Base-by-base conservation (phyloP, 306 rosid genomes). In the Ziziphus jujuba region DNA sequence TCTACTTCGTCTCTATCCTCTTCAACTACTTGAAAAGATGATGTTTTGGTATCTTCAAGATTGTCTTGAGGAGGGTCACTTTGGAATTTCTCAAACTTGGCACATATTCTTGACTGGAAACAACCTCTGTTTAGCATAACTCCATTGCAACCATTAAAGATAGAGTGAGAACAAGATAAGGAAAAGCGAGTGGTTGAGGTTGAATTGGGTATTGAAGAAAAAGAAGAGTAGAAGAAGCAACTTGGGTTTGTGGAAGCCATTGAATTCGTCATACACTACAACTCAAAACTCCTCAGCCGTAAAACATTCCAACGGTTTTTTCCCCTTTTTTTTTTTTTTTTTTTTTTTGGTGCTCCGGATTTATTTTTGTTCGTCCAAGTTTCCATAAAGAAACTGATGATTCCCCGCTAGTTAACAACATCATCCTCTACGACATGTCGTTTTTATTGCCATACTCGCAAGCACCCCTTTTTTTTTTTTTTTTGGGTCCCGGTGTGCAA, bases 81-180 rank as follows among this genome's bases (percentile, higher is more conserved):
- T 69, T 86, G 84, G 84, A 90, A 90, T 62, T 90, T 90, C 11
- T 93, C 95, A 79, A 93, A 90, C 87, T 90, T 93, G 59, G 97
- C 96, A 56, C 44, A 43, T 21, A 84, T 69, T 82, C 79, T 93
- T 54, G 83, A 73, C 64, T 45, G 20, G 47, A 68, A 67, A 64
- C 54, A 65, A 6, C 82, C 36, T 24, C 65, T 36, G 65, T 19
- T 71, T 47, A 80, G 59, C 63, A 82, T 72, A 64, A 70, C 59
- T 21, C 73, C 82, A 63, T 52, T 49, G 80, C 74, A 45, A 56
- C 78, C 23, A 48, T 49, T 51, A 58, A 75, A 63, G 72, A 64
- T 44, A 81, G 84, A 63, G 71, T 64, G 79, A 3, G 83, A 76
- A 54, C 65, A 81, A 43, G 85, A 78, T 61, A 68, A 72, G 80